phyloP scores from a whole-genome alignment of 73 alveolate species.

The Paramecium sexaurelia region DNA sequence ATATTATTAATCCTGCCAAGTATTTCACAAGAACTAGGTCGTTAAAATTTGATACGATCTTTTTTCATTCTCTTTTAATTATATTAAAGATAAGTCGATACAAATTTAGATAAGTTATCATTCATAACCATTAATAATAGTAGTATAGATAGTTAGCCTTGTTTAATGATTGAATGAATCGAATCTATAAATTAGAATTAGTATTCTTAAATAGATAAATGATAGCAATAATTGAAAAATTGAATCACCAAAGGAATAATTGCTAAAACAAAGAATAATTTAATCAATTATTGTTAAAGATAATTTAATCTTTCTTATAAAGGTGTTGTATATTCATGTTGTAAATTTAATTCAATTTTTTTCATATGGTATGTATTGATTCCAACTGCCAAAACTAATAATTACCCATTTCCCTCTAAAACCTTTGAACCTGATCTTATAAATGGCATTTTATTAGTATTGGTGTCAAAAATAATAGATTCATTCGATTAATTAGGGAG shows the following conservation, averaged over 20 bases:
- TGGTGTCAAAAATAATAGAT: background rate
- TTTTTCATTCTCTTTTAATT: slow-evolving; percentile 91
- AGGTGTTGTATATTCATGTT: slow-evolving; percentile 86
- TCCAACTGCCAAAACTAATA: slow-evolving; percentile 4
- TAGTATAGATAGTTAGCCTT: slow-evolving; percentile 82
- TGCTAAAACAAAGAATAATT: slow-evolving; percentile 83
- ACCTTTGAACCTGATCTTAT: background rate
- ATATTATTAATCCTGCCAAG: slow-evolving; percentile 94
- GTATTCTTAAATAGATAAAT: slow-evolving; percentile 62
- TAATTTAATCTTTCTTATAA: slow-evolving; percentile 86
- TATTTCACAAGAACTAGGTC: slow-evolving; percentile 91
- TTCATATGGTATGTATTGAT: background rate
- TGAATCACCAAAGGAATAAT: slow-evolving; percentile 81
- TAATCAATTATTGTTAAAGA: slow-evolving; percentile 86
- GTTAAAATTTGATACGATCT: slow-evolving; percentile 89
- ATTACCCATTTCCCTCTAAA: background rate
- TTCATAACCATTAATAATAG: slow-evolving; percentile 95
- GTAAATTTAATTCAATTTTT: slow-evolving; percentile 61
- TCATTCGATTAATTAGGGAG: background rate
- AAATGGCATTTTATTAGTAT: background rate
- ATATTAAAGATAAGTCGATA: slow-evolving; percentile 88
- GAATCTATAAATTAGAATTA: slow-evolving; percentile 43
- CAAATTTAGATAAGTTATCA: slow-evolving; percentile 94
- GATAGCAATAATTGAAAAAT: slow-evolving; percentile 71
- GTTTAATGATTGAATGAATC: slow-evolving; percentile 74